These are phyloP conservation scores for Periglandula ipomoeae DNA, from an alignment of 2,329 filamentous ascomycete species.

Conservation along the genomic window DNA sequence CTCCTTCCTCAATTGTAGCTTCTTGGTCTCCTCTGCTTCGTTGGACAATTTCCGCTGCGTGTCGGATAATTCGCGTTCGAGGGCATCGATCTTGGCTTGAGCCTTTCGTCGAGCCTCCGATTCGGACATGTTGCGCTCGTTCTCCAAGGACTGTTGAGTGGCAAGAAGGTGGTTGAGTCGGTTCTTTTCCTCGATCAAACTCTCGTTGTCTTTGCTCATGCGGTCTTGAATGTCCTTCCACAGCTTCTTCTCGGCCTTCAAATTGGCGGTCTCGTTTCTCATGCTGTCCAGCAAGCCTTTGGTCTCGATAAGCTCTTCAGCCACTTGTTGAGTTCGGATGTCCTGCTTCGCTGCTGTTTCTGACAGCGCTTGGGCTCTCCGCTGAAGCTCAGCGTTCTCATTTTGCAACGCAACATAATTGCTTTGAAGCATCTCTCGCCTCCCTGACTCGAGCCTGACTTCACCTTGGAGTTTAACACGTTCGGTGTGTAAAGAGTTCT, in stretches of 20 bases:
- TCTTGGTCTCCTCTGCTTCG: conserved; percentile 77
- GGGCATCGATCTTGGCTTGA: conserved; percentile 64
- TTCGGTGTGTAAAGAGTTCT: conserved; percentile 72
- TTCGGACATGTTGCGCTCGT: conserved; percentile 81
- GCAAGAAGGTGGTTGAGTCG: conserved; percentile 75
- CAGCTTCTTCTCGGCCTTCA: conserved; percentile 89
- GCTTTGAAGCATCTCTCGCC: conserved; percentile 80
- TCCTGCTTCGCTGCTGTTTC: conserved; percentile 87
- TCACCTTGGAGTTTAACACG: conserved; percentile 74
- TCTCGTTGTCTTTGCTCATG: conserved; percentile 80
- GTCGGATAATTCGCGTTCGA: conserved; percentile 70
- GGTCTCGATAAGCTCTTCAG: conserved; percentile 84
- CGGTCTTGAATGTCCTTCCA: conserved; percentile 92
- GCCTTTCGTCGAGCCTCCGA: conserved; percentile 73
- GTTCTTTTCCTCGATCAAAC: conserved; percentile 71
- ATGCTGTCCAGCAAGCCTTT: conserved; percentile 76
- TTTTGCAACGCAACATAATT: conserved; percentile 77
- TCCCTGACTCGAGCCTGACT: conserved; percentile 69
- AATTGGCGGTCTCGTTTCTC: conserved; percentile 81
- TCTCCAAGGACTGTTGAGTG: conserved; percentile 80
- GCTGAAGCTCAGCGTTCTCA: conserved; percentile 81
- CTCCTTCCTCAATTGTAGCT: conserved; percentile 73
- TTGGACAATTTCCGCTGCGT: conserved; percentile 77
- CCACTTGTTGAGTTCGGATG: conserved; percentile 79
- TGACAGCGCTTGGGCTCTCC: conserved; percentile 65